Conservation (phyloP, 306 rosid genomes). For the Mucuna pruriens region DNA sequence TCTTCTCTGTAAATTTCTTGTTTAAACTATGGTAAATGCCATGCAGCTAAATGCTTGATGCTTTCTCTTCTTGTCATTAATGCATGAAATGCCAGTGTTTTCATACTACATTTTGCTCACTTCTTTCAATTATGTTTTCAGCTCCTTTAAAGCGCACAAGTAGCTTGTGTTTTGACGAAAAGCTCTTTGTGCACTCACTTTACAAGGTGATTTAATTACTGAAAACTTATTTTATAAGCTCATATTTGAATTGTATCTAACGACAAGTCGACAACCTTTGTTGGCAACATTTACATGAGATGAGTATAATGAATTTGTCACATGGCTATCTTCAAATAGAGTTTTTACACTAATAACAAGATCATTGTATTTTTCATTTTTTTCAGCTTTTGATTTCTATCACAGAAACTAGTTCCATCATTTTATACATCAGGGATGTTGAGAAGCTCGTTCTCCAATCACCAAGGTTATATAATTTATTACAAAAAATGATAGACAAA, state of each 20-base stretch:
- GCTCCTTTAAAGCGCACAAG: conserved; percentile 61
- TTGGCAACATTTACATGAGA: background rate
- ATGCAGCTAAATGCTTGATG: background rate
- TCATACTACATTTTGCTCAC: conserved; percentile 31
- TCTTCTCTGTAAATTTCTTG: background rate
- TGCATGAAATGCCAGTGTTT: background rate
- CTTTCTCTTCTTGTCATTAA: background rate
- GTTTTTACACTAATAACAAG: conserved; percentile 21
- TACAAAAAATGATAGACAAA: conserved; percentile 70
- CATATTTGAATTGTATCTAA: background rate
- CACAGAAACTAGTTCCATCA: conserved; percentile 74
- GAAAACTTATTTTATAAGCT: conserved; percentile 1
- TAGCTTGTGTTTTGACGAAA: conserved; percentile 87
- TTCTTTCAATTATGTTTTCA: conserved; percentile 48
- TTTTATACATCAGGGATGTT: conserved; percentile 79
- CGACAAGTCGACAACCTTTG: background rate
- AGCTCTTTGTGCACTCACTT: conserved; percentile 78
- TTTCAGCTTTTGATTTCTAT: conserved; percentile 75
- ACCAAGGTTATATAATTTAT: conserved; percentile 65
- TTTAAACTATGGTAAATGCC: background rate
- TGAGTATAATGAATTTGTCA: background rate
- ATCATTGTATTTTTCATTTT: conserved; percentile 7
- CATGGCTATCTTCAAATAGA: background rate
- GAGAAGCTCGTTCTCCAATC: conserved; percentile 77
- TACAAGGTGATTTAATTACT: conserved; percentile 70